Percentiles rank a stretch among this genome's conserved stretches.
Evolutionary conservation across 148 eudicot species (phyloP).

Genomic region (Mesembryanthemum crystallinum): DNA sequence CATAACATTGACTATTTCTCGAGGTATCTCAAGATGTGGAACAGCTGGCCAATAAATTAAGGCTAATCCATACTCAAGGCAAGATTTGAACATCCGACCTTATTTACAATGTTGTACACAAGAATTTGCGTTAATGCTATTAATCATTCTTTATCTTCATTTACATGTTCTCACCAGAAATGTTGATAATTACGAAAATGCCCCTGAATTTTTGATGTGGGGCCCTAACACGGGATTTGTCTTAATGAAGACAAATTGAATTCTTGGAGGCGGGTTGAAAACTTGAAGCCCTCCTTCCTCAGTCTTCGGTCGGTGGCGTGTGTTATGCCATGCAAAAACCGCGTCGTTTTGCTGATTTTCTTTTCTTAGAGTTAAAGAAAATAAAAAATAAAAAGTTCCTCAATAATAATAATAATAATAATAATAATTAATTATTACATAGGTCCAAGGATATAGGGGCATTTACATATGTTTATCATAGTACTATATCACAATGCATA

Average conservation of each 20-base stretch:
- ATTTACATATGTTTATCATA: background rate
- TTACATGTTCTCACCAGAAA: background rate
- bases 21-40: no score
- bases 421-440: background rate
- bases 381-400: no score
- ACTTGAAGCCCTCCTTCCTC: background rate
- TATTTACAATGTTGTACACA: no score
- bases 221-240: constrained; percentile 7
- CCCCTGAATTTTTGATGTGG: constrained; percentile 14
- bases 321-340: constrained; percentile 8
- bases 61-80: no score
- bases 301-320: constrained; percentile 13
- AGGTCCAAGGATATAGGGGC: constrained; percentile 5
- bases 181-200: constrained; percentile 18
- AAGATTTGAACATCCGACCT: no score
- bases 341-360: constrained; percentile 5
- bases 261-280: constrained; percentile 22
- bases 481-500: background rate
- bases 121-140: no score
- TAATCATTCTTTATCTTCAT: no score
- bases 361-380: background rate
- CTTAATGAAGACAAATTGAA: constrained; percentile 23
- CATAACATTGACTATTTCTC: no score
- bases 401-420: background rate
- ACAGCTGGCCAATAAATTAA: no score